phyloP scores from a whole-genome alignment of 139 green algal species.

The Nannochloris sp. region DNA sequence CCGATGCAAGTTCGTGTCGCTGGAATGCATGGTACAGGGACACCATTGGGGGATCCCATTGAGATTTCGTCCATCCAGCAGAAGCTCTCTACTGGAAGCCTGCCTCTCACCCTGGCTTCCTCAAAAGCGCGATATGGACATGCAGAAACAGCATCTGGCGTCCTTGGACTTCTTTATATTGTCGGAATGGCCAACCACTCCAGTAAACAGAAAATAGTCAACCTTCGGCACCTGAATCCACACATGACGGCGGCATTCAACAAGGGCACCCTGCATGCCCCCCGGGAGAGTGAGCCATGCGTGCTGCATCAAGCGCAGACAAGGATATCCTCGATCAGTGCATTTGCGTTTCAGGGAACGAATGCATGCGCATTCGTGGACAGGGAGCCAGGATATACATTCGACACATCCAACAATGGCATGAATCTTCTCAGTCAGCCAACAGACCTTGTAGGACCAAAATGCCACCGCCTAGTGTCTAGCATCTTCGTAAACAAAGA shows the following conservation, averaged over 20 bases:
- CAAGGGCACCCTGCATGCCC: no score
- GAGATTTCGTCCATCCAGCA: slow-evolving; percentile 49
- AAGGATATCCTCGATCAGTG: slow-evolving; percentile 6
- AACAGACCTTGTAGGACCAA: no score
- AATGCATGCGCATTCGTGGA: slow-evolving; percentile 28
- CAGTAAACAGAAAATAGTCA: not conserved
- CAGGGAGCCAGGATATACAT: not conserved
- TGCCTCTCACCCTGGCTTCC: slow-evolving; percentile 27
- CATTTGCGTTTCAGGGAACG: slow-evolving; percentile 42
- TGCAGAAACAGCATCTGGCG: slow-evolving; percentile 57
- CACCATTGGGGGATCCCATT: slow-evolving; percentile 73
- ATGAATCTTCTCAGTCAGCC: no score
- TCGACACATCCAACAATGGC: no score
- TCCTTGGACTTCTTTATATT: slow-evolving; percentile 33
- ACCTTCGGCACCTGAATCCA: not conserved
- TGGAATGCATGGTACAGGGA: slow-evolving; percentile 37
- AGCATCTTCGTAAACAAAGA: no score
- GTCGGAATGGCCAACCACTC: not conserved
- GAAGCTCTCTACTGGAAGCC: not conserved
- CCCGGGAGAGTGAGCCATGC: no score
- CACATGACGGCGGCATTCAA: not conserved
- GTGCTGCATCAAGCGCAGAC: no score
- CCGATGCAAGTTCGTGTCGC: not conserved
- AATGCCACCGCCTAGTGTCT: no score
- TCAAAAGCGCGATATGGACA: slow-evolving; percentile 62